Evolutionary conservation across 345 rosid species (phyloP).

Genomic region (Excoecaria agallocha): DNA sequence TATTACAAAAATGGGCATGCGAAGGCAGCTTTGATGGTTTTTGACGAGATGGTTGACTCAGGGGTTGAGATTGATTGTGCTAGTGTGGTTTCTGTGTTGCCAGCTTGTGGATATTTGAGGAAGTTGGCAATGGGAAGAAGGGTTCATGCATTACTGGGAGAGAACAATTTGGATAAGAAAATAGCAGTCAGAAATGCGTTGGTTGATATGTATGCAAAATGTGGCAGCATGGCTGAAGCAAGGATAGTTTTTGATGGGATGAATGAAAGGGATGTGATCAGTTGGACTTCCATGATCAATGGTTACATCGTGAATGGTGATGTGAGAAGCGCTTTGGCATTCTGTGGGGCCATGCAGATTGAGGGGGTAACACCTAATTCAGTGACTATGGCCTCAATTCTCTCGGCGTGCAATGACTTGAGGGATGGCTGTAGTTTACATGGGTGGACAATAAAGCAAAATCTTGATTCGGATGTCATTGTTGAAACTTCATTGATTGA

Average conservation of each 20-base stretch:
- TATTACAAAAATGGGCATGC: constrained; percentile 51
- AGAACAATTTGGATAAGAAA: constrained; percentile 41
- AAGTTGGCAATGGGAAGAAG: constrained; percentile 49
- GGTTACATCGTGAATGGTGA: constrained; percentile 50
- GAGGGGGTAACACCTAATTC: constrained; percentile 53
- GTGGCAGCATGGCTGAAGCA: constrained; percentile 59
- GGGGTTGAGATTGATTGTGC: constrained; percentile 54
- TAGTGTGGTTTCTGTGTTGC: constrained; percentile 49
- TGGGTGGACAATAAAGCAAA: constrained; percentile 67
- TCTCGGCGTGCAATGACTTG: constrained; percentile 58
- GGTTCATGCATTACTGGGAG: constrained; percentile 48
- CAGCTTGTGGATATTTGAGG: constrained; percentile 59
- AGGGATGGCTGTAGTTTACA: constrained; percentile 64
- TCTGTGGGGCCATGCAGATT: constrained; percentile 51
- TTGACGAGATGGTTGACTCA: constrained; percentile 41
- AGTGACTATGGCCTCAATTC: constrained; percentile 63
- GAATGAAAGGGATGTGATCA: constrained; percentile 52
- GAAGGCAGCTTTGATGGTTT: constrained; percentile 42
- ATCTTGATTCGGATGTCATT: constrained; percentile 39
- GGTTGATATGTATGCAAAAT: constrained; percentile 64
- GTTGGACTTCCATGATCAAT: constrained; percentile 68
- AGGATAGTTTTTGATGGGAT: constrained; percentile 53
- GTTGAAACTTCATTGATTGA: constrained; percentile 77
- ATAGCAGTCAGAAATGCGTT: constrained; percentile 49
- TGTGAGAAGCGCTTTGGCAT: constrained; percentile 38